Conservation (phyloP, 2,329 filamentous ascomycete species). For the Drechmeria coniospora region DNA sequence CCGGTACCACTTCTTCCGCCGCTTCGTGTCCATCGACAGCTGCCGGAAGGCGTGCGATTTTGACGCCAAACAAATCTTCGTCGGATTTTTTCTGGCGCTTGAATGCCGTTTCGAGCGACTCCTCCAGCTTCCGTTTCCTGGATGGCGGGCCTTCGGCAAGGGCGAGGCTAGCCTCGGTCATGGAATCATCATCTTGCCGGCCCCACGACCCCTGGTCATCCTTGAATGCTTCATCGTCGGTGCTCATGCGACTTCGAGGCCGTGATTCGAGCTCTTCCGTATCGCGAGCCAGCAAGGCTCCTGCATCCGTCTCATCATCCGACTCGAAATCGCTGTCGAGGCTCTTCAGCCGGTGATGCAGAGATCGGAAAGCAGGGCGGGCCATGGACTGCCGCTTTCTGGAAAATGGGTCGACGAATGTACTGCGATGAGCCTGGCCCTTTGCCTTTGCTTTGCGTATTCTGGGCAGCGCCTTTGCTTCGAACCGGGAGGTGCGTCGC, state of each 20-base stretch:
- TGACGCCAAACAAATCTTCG: constrained; percentile 60
- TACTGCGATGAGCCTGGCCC: constrained; percentile 37
- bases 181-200: constrained; percentile 44
- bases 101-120: constrained; percentile 49
- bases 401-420: constrained; percentile 53
- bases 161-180: constrained; percentile 59
- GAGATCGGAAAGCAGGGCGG: constrained; percentile 53
- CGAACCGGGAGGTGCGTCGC: constrained; percentile 39
- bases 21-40: constrained; percentile 30
- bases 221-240: constrained; percentile 39
- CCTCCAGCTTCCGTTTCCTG: constrained; percentile 61
- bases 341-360: constrained; percentile 60
- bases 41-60: constrained; percentile 35
- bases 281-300: constrained; percentile 45
- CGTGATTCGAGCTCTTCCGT: constrained; percentile 78
- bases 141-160: constrained; percentile 37
- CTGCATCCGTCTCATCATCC: constrained; percentile 59
- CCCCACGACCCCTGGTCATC: constrained; percentile 33
- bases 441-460: constrained; percentile 55
- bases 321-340: constrained; percentile 62
- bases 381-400: constrained; percentile 42
- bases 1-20: constrained; percentile 34
- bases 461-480: constrained; percentile 50
- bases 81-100: constrained; percentile 72
- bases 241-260: constrained; percentile 58